Base-by-base conservation (phyloP, 352 stramenopile species). In the Globisporangium solare region DNA sequence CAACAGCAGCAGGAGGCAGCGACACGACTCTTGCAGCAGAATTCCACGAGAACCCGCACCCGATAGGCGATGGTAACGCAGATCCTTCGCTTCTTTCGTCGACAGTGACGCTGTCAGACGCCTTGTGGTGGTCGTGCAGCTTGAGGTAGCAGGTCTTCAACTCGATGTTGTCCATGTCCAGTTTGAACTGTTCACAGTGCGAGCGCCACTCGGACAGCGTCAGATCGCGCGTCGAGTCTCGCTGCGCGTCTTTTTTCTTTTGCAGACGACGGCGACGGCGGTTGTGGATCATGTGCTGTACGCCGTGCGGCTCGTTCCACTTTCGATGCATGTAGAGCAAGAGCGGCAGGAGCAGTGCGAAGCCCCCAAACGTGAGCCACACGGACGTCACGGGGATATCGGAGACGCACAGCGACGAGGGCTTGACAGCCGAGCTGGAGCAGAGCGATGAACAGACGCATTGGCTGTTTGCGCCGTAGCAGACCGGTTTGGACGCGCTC, bases 371-470 rank as follows among this genome's bases (percentile, higher is more conserved):
- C 15, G 52, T 58, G 21, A 79, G 24, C 48, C 70, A 76, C 35
- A 79, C 56, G 11, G 51, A 58, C 52, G 64, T 63, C 46, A 58
- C 64, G 32, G 67, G 52, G 18, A 31, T 49, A 13, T 39, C 53
- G 17, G 17, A 18, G 14, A 41, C 39, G 35, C 39, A 51, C 15
- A 50, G 22, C 11, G 50, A 56, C 39, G 24, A n/a, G 31, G 46
- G 46, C 46, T 31, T 27, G 41, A 70, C 61, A 50, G 73, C 49
- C 20, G 59, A 55, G 43, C 72, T 76, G n/a, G 59, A 55, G 43
- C 72, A 78, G 15, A 81, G 58, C 15, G 72, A 78, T 18, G 51
- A 66, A n/a, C 73, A 82, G 51, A 79, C 61, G 66, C 73, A 82
- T 21, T 21, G 31, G n/a, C 56, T 46, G 54, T 67, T 68, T 10